Base-by-base conservation (phyloP, 202 grass and related monocot genomes). In the Zizania palustris region DNA sequence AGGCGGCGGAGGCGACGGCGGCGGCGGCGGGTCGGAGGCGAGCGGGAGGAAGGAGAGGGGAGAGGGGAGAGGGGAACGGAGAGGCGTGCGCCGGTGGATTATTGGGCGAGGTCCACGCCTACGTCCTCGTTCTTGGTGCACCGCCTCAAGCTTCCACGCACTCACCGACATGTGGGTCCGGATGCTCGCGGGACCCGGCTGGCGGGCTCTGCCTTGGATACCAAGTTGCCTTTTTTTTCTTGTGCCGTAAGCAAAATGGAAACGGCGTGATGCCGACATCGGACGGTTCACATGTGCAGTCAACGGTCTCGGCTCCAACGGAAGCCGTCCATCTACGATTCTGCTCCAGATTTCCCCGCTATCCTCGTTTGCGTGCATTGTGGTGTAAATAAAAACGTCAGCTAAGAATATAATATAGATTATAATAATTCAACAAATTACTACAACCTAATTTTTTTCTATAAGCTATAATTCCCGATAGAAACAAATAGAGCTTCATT, bases 51-150 rank as follows among this genome's bases (percentile, higher is more conserved):
- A 62, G 69, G 69, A 11, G 54, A 36, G 73, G 54, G 36, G 79
- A 76, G 41, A 13, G 5, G 1, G 15, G 58, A 63, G 2, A 11
- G 67, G 28, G 62, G 38, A 8, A 15, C 2, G 49, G 21, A 13
- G 69, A 46, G 63, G 1, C 60, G 35, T 51, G 40, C 76, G 58
- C 11, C 71, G 65, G 12, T 81, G 28, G 82, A 88, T 72, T 85
- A 77, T 85, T 85, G 55, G 71, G 72, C 55, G 11, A 45, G 45
- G 78, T 81, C 78, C 82, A 86, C 86, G 57, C 76, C 75, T 82
- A 78, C 74, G 74, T 83, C 59, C 16, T 18, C 42, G 35, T 37
- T 13, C 60, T 54, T 3, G 15, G 42, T 7, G 80, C 69, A 83
- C 85, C 85, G 80, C 70, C 56, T 35, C 0, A 19, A 0, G 0